A percentile compares a stretch with the other conserved stretches of the same genome.
phyloP scores from a whole-genome alignment of 306 rosid genomes.

The Hippophae tibetana region DNA sequence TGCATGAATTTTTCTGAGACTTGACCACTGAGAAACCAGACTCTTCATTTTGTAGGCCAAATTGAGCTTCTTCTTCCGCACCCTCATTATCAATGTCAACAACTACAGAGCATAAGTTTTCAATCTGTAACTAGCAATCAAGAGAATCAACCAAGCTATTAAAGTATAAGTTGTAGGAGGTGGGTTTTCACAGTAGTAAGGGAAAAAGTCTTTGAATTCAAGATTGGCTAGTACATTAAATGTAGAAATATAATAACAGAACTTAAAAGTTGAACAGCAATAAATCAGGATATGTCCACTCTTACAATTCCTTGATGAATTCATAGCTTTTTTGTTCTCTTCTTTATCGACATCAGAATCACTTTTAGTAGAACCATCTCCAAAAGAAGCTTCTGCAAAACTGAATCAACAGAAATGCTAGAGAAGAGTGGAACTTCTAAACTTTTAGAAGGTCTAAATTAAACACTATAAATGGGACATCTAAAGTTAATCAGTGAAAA shows the following conservation, averaged over 20 bases:
- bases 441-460: not conserved
- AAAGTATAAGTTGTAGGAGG: not conserved
- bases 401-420: slow-evolving; percentile 20
- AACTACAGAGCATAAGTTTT: slow-evolving; percentile 13
- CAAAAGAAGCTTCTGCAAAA: slow-evolving; percentile 36
- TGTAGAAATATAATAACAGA: slow-evolving; percentile 2
- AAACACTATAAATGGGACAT: slow-evolving; percentile 3
- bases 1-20: slow-evolving; percentile 25
- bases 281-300: slow-evolving; percentile 30
- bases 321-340: slow-evolving; percentile 21
- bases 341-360: slow-evolving; percentile 21
- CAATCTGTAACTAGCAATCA: slow-evolving; percentile 23
- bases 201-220: not conserved
- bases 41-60: slow-evolving; percentile 29
- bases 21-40: slow-evolving; percentile 28
- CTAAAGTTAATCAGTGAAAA: slow-evolving; percentile 10
- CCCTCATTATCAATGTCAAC: slow-evolving; percentile 17
- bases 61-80: slow-evolving; percentile 25
- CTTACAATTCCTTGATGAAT: slow-evolving; percentile 15
- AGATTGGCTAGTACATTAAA: not conserved
- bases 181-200: not conserved
- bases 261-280: not conserved
- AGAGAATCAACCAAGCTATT: slow-evolving; percentile 16
- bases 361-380: slow-evolving; percentile 29
- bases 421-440: slow-evolving; percentile 1